phyloP scores from a whole-genome alignment of 1,139 yeast genomes.

The Zygosaccharomyces pseudobailii region DNA sequence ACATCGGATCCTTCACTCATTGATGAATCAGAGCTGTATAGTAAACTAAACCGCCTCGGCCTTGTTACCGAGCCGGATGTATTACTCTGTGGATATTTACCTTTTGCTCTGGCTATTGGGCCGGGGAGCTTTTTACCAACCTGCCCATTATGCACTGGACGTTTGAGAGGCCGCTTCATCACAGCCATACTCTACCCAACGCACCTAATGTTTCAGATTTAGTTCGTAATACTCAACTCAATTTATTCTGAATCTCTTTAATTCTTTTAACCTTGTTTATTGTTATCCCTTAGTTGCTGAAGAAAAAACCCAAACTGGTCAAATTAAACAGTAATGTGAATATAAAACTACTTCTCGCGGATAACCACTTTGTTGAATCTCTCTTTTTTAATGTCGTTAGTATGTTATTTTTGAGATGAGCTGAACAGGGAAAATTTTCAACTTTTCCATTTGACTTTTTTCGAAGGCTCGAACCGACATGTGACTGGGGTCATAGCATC shows the following conservation, averaged over 20 bases:
- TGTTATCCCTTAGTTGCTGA: background rate
- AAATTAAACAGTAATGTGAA: background rate
- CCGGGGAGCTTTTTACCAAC: slow-evolving; percentile 25
- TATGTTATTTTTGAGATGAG: slow-evolving; percentile 12
- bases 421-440: slow-evolving; percentile 15
- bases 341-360: background rate
- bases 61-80: slow-evolving; percentile 10
- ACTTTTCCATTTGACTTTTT: slow-evolving; percentile 5
- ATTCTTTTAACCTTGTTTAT: background rate
- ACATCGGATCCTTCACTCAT: slow-evolving; percentile 29
- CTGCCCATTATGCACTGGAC: slow-evolving; percentile 7
- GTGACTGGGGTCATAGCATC: background rate
- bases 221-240: background rate
- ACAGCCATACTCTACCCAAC: slow-evolving; percentile 19
- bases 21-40: slow-evolving; percentile 34
- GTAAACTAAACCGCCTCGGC: slow-evolving; percentile 35
- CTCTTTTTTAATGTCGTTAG: background rate
- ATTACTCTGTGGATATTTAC: slow-evolving; percentile 2
- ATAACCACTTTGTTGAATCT: background rate
- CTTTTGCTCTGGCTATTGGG: background rate
- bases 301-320: background rate
- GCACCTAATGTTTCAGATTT: background rate
- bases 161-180: slow-evolving; percentile 25
- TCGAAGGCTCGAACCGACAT: background rate
- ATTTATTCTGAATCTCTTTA: background rate